phyloP scores from a whole-genome alignment of 441 rosid species.

The Viola pubescens region DNA sequence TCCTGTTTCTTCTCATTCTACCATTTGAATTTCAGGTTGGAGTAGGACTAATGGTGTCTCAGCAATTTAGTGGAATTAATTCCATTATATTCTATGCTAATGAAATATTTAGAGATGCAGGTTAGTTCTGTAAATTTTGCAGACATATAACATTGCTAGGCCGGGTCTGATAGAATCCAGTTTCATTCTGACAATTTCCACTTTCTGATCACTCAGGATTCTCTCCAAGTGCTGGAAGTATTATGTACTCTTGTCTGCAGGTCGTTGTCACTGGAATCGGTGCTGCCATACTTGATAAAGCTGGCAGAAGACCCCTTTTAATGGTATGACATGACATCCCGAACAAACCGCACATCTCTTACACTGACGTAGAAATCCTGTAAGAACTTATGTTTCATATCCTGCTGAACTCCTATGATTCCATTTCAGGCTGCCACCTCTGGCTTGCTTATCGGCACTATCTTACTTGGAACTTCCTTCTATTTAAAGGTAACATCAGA shows the following conservation, averaged over 20 bases:
- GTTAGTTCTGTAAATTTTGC: background rate
- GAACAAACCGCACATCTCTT: background rate
- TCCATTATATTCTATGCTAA: conserved; percentile 51
- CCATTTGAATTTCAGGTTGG: conserved; percentile 34
- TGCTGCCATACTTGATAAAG: conserved; percentile 5
- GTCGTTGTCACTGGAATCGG: background rate
- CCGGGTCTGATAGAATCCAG: no score
- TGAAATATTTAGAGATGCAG: conserved; percentile 39
- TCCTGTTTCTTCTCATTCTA: background rate
- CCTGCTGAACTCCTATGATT: background rate
- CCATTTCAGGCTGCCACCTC: conserved; percentile 5
- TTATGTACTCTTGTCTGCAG: background rate
- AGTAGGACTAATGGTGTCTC: conserved; percentile 61
- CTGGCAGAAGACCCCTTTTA: conserved; percentile 10
- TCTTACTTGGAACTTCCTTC: background rate
- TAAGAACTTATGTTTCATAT: background rate
- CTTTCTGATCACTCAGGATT: background rate
- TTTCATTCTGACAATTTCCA: no score
- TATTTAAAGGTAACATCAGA: background rate
- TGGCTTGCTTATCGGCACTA: background rate
- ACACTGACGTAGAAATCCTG: no score
- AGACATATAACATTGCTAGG: background rate
- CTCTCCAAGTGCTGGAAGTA: background rate
- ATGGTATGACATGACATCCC: conserved; percentile 1
- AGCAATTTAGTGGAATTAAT: conserved; percentile 65